Base-by-base conservation (phyloP, 2,329 filamentous ascomycete genomes). In the Acarospora socialis region DNA sequence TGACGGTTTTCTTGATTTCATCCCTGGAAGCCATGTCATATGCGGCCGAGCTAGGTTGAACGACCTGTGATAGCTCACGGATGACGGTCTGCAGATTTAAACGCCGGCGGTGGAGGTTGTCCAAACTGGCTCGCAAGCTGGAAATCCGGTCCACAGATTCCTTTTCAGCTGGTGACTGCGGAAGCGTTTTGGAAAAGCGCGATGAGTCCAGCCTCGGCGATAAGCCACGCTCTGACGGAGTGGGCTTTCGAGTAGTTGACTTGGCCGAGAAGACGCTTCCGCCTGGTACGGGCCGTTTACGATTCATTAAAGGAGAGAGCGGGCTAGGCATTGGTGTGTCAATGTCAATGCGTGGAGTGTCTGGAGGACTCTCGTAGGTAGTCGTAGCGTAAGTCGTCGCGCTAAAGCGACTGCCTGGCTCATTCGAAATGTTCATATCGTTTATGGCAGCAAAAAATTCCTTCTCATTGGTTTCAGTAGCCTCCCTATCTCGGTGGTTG, bases 41-140 rank as follows among this genome's bases (percentile, higher is more conserved):
- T 18, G 73, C 70, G 47, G 80, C 60, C 22, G 82, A 62, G 40
- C 68, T 72, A 21, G 67, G 73, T 23, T 79, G 78, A 63, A 84
- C 79, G 36, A 84, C 65, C 51, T 82, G 73, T 36, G 75, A 82
- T 63, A 87, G 75, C 52, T 87, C 79, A 40, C 69, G 63, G 49
- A 90, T 81, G 39, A 77, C 73, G 15, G 66, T 73, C 48, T 71
- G 68, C 46, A 87, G 71, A 54, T 86, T 87, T 38, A 67, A 61
- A 33, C 76, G 71, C 26, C 80, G 71, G 47, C 79, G 73, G 1
- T 63, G 61, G 5, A 90, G 65, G 29, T 69, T 66, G 24, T 73
- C 64, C 18, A 81, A 68, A 45, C 72, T 68, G 4, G 74, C 70
- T 46, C 78, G 70, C 15, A 90, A 63, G 38, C 68, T 63, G 7